Conservation (phyloP, 129 eudicot species). For the Flaveria ramosissima region DNA sequence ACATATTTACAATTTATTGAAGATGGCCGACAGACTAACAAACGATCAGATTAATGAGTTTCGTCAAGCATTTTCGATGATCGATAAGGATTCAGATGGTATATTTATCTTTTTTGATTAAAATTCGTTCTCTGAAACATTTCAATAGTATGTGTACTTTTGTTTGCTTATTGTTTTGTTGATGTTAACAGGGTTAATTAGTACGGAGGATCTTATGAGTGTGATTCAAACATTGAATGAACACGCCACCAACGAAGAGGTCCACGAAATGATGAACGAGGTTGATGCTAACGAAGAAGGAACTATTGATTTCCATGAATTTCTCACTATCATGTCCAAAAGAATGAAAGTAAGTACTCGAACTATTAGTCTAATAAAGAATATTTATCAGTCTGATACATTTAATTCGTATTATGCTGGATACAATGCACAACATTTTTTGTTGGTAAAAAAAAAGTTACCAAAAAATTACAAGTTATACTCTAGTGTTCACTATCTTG, state of each 20-base stretch:
- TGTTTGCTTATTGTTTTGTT: constrained; percentile 1
- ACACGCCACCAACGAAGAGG: constrained; percentile 60
- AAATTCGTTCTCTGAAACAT: neutral
- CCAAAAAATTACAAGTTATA: neutral
- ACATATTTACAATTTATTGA: neutral
- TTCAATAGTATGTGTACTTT: no score
- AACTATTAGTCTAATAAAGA: neutral
- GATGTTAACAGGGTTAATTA: constrained; percentile 47
- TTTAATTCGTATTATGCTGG: neutral
- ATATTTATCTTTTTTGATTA: neutral
- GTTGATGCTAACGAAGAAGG: constrained; percentile 61
- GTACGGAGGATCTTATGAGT: constrained; percentile 55
- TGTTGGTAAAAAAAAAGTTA: neutral
- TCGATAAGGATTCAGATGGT: constrained; percentile 79
- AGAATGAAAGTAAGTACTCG: constrained; percentile 45
- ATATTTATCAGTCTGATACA: neutral
- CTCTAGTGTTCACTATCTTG: neutral
- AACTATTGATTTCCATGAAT: constrained; percentile 52
- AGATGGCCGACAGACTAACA: constrained; percentile 54
- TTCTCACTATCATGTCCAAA: constrained; percentile 56
- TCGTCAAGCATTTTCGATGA: constrained; percentile 59
- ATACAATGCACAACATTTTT: neutral
- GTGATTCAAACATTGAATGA: constrained; percentile 63
- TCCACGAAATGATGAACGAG: constrained; percentile 64
- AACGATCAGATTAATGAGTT: constrained; percentile 62